A percentile compares a stretch with the other conserved stretches of the same genome.
Evolutionary conservation across 495 filamentous ascomycete genomes (phyloP).

Genomic region (Aspergillus panamensis): DNA sequence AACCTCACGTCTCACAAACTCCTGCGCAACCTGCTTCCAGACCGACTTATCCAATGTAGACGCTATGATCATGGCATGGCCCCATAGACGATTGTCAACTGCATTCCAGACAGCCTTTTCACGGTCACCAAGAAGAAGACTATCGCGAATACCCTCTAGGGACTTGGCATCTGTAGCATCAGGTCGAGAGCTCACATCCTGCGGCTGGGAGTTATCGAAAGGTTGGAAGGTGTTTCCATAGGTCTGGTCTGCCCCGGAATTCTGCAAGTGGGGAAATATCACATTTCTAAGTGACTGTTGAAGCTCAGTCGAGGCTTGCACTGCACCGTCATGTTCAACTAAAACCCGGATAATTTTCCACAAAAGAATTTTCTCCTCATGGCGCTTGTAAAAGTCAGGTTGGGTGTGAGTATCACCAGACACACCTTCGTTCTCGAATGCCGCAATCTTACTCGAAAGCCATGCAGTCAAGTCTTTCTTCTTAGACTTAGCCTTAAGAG

Average conservation of each 20-base stretch:
- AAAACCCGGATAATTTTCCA: constrained; percentile 83
- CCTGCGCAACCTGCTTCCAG: constrained; percentile 89
- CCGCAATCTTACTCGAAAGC: constrained; percentile 70
- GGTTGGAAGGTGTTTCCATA: constrained; percentile 23
- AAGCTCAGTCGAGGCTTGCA: constrained; percentile 72
- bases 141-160: constrained; percentile 63
- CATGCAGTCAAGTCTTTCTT: constrained; percentile 90
- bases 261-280: constrained; percentile 61
- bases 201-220: constrained; percentile 29
- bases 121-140: constrained; percentile 73
- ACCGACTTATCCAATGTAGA: constrained; percentile 65
- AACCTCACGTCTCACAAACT: constrained; percentile 91
- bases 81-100: constrained; percentile 92
- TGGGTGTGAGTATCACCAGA: constrained; percentile 45
- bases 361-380: constrained; percentile 77
- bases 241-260: constrained; percentile 30
- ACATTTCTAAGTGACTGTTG: constrained; percentile 68
- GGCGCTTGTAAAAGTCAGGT: constrained; percentile 59
- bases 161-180: constrained; percentile 66
- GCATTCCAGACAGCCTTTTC: constrained; percentile 93
- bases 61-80: constrained; percentile 89
- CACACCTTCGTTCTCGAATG: constrained; percentile 60
- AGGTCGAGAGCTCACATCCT: constrained; percentile 33
- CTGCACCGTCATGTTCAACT: constrained; percentile 78
- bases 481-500: constrained; percentile 81